Evolutionary conservation across 2,329 filamentous ascomycete genomes (phyloP).

Genomic region (Colletotrichum filicis): DNA sequence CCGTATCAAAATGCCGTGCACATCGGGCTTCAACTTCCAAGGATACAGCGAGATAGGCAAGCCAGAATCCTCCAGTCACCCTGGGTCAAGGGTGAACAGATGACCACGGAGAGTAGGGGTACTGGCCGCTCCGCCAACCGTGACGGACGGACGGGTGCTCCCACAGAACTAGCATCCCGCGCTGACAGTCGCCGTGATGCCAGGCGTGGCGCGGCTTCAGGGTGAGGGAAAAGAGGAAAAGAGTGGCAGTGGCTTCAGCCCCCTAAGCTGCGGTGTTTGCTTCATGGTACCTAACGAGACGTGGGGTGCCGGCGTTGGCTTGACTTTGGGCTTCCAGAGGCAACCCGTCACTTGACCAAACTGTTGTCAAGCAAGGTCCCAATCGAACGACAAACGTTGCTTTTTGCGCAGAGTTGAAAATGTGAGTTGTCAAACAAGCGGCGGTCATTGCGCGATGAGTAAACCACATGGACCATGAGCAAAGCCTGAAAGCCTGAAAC

Average conservation of each 20-base stretch:
- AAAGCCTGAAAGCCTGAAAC: constrained; percentile 5
- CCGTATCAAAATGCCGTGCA: constrained; percentile 1
- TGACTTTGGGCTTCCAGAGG: constrained; percentile 10
- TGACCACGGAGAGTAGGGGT: neutral
- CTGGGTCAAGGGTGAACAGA: constrained; percentile 1
- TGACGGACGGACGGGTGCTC: constrained; percentile 6
- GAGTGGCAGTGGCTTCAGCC: constrained; percentile 8
- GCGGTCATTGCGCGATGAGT: constrained; percentile 21
- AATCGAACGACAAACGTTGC: constrained; percentile 5
- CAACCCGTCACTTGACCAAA: constrained; percentile 10
- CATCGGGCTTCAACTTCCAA: neutral
- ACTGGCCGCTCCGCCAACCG: constrained; percentile 6
- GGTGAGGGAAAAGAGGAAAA: neutral
- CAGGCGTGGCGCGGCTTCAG: constrained; percentile 2
- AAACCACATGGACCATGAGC: neutral
- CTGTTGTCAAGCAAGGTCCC: neutral
- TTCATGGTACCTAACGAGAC: neutral
- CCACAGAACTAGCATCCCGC: constrained; percentile 1
- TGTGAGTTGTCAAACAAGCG: constrained; percentile 28
- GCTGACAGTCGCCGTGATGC: neutral
- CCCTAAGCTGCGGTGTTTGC: constrained; percentile 7
- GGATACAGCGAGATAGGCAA: neutral
- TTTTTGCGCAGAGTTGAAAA: neutral
- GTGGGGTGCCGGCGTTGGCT: constrained; percentile 1
- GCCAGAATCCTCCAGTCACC: neutral